These are phyloP conservation scores for Schwanniomyces sp. DNA, from an alignment of 805 yeast species.

Conservation along the genomic window DNA sequence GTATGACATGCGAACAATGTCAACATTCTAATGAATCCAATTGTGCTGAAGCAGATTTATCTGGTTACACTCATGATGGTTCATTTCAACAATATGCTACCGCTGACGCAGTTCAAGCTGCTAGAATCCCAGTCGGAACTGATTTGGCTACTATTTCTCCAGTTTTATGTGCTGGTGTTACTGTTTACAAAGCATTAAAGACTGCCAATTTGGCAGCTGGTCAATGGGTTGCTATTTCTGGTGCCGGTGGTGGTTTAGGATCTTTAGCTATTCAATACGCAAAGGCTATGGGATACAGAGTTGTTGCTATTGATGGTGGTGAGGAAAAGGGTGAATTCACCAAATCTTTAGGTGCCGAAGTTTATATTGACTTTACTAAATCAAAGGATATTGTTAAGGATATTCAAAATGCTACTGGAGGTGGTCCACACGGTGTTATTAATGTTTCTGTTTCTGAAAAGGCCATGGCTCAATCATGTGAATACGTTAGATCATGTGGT, in stretches of 20 bases:
- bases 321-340: constrained; percentile 61
- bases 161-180: constrained; percentile 66
- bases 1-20: constrained; percentile 43
- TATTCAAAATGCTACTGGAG: constrained; percentile 47
- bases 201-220: constrained; percentile 59
- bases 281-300: constrained; percentile 68
- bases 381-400: constrained; percentile 51
- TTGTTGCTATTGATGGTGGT: constrained; percentile 74
- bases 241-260: constrained; percentile 85
- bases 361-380: constrained; percentile 54
- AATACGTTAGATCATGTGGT: constrained; percentile 41
- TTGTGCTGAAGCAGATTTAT: constrained; percentile 65
- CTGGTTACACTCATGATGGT: constrained; percentile 76
- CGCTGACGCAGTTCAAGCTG: constrained; percentile 65
- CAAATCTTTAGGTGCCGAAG: constrained; percentile 62
- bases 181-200: constrained; percentile 68
- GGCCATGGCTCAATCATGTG: constrained; percentile 48
- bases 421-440: constrained; percentile 58
- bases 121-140: constrained; percentile 54
- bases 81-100: constrained; percentile 68
- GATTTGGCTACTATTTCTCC: constrained; percentile 60
- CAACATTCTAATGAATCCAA: constrained; percentile 45
- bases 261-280: constrained; percentile 76
- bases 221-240: constrained; percentile 73
- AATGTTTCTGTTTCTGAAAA: constrained; percentile 53